phyloP scores from a whole-genome alignment of 495 filamentous ascomycete genomes.

The Penicilliopsis zonata region DNA sequence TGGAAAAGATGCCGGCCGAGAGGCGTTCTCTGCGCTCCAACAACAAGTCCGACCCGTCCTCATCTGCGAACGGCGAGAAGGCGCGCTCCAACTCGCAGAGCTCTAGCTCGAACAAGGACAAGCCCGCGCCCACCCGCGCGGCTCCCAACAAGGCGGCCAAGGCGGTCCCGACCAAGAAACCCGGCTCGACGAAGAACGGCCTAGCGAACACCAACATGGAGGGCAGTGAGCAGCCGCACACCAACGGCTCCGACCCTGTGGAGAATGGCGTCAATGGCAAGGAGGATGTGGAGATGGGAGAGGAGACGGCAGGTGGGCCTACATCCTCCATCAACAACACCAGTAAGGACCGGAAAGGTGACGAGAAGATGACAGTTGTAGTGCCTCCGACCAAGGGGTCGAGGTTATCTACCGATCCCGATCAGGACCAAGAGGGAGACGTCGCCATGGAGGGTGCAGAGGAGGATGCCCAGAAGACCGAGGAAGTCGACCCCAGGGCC shows the following conservation, averaged over 20 bases:
- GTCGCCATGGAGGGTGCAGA: conserved; percentile 60
- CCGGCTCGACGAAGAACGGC: conserved; percentile 35
- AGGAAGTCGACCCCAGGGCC: conserved; percentile 44
- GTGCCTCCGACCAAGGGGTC: conserved; percentile 66
- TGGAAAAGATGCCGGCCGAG: conserved; percentile 42
- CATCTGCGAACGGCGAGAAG: conserved; percentile 46
- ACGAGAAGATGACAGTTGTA: conserved; percentile 78
- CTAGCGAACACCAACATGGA: conserved; percentile 33
- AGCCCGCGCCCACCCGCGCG: conserved; percentile 31
- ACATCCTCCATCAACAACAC: conserved; percentile 39
- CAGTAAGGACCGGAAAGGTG: conserved; percentile 60
- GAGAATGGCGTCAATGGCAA: conserved; percentile 66
- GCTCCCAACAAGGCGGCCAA: conserved; percentile 40
- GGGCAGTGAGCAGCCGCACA: conserved; percentile 52
- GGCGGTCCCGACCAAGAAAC: conserved; percentile 35
- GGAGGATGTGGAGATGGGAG: conserved; percentile 75
- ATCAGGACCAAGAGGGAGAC: conserved; percentile 57
- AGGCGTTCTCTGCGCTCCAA: conserved; percentile 45
- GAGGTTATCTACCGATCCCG: conserved; percentile 46
- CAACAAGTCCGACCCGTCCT: conserved; percentile 42
- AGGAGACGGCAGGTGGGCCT: conserved; percentile 51
- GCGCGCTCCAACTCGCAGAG: conserved; percentile 37
- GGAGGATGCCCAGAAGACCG: conserved; percentile 36
- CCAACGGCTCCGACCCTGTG: conserved; percentile 57
- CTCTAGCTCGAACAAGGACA: conserved; percentile 36